Evolutionary conservation across 148 eudicot genomes (phyloP).

Genomic region (Amaranthus hypochondriacus): DNA sequence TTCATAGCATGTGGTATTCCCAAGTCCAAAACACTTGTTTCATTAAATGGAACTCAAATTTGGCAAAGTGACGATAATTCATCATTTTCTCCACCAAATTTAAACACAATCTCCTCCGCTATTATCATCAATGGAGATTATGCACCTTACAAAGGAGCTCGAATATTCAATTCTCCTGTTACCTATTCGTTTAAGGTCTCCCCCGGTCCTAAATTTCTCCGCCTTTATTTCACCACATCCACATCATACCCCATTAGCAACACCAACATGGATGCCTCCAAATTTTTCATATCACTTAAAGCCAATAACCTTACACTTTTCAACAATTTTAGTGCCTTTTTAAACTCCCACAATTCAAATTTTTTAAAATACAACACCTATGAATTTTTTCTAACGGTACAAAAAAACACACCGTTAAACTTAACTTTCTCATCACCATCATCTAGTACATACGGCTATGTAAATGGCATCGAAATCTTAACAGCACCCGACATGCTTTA

Average conservation of each 20-base stretch:
- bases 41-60: not conserved
- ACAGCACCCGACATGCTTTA: conserved; percentile 25
- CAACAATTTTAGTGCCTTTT: conserved; percentile 35
- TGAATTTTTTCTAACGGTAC: not conserved
- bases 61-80: conserved; percentile 31
- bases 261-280: conserved; percentile 4
- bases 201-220: conserved; percentile 41
- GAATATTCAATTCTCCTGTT: not conserved
- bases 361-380: too few relatives aligned
- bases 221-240: conserved; percentile 40
- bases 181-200: not conserved
- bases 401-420: conserved; percentile 12
- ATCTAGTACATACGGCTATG: conserved; percentile 25
- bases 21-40: not conserved
- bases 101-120: not conserved
- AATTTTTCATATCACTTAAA: conserved; percentile 29
- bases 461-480: conserved; percentile 49
- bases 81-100: conserved; percentile 17
- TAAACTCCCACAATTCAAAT: not conserved
- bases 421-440: conserved; percentile 28
- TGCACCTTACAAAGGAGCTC: not conserved
- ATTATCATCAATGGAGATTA: conserved; percentile 1
- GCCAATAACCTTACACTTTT: conserved; percentile 38
- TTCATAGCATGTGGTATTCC: conserved; percentile 33
- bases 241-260: not conserved